phyloP scores from a whole-genome alignment of 2,329 filamentous ascomycete genomes.

The Aureobasidium melanogenum region DNA sequence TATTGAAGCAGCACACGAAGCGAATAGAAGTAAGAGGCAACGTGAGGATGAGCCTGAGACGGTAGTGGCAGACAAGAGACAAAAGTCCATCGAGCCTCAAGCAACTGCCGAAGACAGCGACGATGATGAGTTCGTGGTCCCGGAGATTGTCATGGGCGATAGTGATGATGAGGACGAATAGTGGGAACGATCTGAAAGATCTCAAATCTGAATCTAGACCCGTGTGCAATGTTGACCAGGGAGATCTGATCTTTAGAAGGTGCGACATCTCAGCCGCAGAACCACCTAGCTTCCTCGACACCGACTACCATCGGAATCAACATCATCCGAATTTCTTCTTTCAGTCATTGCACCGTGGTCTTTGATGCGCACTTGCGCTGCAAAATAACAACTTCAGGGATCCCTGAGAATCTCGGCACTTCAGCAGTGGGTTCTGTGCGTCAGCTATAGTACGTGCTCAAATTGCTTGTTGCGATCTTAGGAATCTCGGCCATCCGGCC shows the following conservation, averaged over 20 bases:
- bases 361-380: neutral
- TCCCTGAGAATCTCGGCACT: neutral
- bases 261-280: neutral
- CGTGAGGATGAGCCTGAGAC: neutral
- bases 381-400: neutral
- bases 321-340: neutral
- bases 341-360: neutral
- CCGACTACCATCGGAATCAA: neutral
- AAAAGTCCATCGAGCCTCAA: neutral
- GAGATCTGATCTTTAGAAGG: neutral
- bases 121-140: constrained; percentile 29
- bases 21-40: neutral
- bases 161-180: constrained; percentile 22
- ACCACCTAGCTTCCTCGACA: neutral
- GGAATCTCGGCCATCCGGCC: neutral
- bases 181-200: neutral
- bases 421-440: neutral
- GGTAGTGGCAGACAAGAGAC: neutral
- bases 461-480: neutral
- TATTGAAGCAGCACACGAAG: neutral
- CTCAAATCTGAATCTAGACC: neutral
- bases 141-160: constrained; percentile 25
- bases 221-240: neutral
- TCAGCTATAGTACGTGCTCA: neutral
- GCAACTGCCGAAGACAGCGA: constrained; percentile 18